These are phyloP conservation scores for Hylodesmum podocarpum DNA, from an alignment of 306 rosid genomes.

Conservation along the genomic window DNA sequence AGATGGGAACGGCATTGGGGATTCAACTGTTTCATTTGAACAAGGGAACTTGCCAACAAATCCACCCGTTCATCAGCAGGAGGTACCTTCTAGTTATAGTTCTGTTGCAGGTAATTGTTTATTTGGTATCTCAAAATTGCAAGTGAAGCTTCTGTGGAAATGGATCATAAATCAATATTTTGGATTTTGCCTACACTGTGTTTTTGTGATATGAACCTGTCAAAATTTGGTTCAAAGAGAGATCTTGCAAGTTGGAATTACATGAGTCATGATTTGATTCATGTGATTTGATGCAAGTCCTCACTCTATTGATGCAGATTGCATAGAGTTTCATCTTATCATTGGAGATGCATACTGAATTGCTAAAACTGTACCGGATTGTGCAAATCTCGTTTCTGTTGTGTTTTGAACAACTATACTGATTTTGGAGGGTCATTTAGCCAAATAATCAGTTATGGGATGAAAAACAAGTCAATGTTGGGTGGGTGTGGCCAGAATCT, in stretches of 20 bases:
- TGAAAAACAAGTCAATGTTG: neutral
- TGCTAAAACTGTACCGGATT: neutral
- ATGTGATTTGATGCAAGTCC: slow-evolving; percentile 4
- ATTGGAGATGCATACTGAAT: neutral
- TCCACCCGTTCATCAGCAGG: slow-evolving; percentile 94
- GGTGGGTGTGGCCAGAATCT: slow-evolving; percentile 12
- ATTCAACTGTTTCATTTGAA: slow-evolving; percentile 53
- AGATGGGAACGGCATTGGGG: slow-evolving; percentile 57
- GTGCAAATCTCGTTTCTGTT: neutral
- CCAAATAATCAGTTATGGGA: neutral
- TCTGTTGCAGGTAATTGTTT: slow-evolving; percentile 95
- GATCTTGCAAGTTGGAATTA: neutral
- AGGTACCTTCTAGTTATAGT: slow-evolving; percentile 99
- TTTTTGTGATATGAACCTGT: slow-evolving; percentile 23
- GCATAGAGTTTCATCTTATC: neutral
- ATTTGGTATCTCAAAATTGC: slow-evolving; percentile 55
- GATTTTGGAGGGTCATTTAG: neutral
- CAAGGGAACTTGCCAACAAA: slow-evolving; percentile 63
- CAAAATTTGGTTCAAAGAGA: slow-evolving; percentile 28
- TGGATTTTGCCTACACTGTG: slow-evolving; percentile 19
- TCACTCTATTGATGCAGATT: neutral
- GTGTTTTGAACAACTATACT: neutral
- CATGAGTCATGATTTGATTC: neutral
- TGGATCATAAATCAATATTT: slow-evolving; percentile 37
- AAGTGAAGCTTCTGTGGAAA: slow-evolving; percentile 58